Evolutionary conservation across 768 basidiomycete genomes (phyloP), one percentile per base, ranked within the genome.

Genomic region (Tylopilus sp.): DNA sequence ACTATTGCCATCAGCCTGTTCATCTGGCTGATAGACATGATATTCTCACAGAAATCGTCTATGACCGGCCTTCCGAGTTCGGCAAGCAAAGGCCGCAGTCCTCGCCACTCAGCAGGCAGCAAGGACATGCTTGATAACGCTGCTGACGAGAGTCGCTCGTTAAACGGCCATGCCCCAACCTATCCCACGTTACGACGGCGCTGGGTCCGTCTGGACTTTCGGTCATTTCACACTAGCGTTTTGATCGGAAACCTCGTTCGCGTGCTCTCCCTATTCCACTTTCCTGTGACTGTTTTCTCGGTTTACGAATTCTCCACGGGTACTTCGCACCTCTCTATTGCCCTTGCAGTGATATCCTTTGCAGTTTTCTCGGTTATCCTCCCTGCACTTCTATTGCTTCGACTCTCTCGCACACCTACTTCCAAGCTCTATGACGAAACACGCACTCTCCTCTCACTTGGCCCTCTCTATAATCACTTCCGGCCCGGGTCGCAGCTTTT

Each of bases 371-470:
- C 88, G 10, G 75, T 98, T 47, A 67, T 86, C 20, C 69, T 91
- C 21, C 95, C 95, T 2, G 74, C 79, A 6, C 74, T 86, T 45
- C 74, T 98, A 13, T 76, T 95, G 41, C 69, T 85, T 51, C 84
- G 88, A n/a, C 80, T 99, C 23, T 80, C 83, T 17, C 75, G 83
- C 53, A 93, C 89, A 0, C 82, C 87, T 15, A 90, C 89, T 22
- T 86, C 84, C 65, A 95, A 97, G 64, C 77, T 98, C 6, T 98
- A 98, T 67, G 93, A 95, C 57, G 93, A 95, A 69, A 95, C 92
- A 1, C 80, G 91, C 57, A 97, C 95, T 1, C 76, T 98, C 17
- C 85, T 99, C 18, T 80, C 86, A 3, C 78, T 94, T 18, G 95
- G 97, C 13, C 91, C 94, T 25, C 77, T 98, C 49, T 99, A 99